Evolutionary conservation across 1,139 yeast species (phyloP).

Genomic region (Blastobotrys raffinosifermentans): DNA sequence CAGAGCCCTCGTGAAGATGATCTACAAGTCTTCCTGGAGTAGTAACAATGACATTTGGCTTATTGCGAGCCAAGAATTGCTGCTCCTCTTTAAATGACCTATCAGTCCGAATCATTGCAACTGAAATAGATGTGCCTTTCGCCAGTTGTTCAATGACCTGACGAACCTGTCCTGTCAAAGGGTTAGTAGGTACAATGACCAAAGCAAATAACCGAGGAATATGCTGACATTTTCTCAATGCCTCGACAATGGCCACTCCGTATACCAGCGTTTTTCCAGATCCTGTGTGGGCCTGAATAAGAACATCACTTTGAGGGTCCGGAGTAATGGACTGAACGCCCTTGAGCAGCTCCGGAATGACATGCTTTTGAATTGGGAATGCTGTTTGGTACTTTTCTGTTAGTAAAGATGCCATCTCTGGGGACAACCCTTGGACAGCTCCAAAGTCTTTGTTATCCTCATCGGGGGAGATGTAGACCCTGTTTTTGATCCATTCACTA

Average conservation of each 20-base stretch:
- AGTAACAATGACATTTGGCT: conserved; percentile 73
- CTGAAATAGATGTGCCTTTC: conserved; percentile 59
- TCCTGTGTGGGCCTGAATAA: conserved; percentile 94
- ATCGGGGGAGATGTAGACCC: conserved; percentile 43
- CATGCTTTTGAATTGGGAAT: conserved; percentile 73
- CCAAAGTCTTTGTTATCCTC: conserved; percentile 26
- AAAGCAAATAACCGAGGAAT: conserved; percentile 76
- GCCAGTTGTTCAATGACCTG: conserved; percentile 54
- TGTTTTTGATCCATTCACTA: conserved; percentile 58
- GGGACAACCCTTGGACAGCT: not conserved
- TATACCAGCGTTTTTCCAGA: conserved; percentile 87
- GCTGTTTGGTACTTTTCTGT: conserved; percentile 37
- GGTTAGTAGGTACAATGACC: conserved; percentile 83
- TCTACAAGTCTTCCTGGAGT: conserved; percentile 97
- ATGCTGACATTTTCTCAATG: conserved; percentile 47
- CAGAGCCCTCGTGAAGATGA: conserved; percentile 47
- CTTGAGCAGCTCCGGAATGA: conserved; percentile 50
- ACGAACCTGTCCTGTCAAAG: conserved; percentile 77
- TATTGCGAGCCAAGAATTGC: conserved; percentile 36
- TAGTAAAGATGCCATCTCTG: not conserved
- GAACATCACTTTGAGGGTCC: conserved; percentile 47
- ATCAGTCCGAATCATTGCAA: conserved; percentile 57
- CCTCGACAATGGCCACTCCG: conserved; percentile 73
- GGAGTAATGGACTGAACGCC: conserved; percentile 53
- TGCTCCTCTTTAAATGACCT: conserved; percentile 65